Evolutionary conservation across 352 stramenopile species (phyloP).

Genomic region (Globisporangium ultimum): DNA sequence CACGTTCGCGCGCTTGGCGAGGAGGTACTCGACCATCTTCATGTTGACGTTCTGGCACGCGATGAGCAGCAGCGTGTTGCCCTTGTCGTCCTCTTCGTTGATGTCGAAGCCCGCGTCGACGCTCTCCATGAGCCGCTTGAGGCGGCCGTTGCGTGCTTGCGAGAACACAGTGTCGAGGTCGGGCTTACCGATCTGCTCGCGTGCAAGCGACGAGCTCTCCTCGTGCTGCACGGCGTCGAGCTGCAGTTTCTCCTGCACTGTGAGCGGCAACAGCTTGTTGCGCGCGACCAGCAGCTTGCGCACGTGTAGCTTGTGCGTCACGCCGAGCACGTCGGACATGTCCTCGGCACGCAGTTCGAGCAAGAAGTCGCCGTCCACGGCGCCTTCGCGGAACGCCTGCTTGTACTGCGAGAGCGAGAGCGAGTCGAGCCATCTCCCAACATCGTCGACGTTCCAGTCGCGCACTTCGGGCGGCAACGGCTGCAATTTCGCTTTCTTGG

Average conservation of each 20-base stretch:
- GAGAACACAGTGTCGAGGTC: slow-evolving; percentile 84
- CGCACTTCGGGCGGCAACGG: slow-evolving; percentile 70
- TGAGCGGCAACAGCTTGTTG: slow-evolving; percentile 90
- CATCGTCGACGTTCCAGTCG: slow-evolving; percentile 89
- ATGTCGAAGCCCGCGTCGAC: slow-evolving; percentile 88
- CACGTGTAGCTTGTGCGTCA: slow-evolving; percentile 91
- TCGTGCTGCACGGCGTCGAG: slow-evolving; percentile 63
- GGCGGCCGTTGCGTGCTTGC: slow-evolving; percentile 85
- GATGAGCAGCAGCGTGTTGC: slow-evolving; percentile 90
- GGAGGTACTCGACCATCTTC: slow-evolving; percentile 86
- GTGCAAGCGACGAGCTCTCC: slow-evolving; percentile 29
- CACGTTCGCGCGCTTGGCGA: slow-evolving; percentile 81
- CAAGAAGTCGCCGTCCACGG: slow-evolving; percentile 91
- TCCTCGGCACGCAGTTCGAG: slow-evolving; percentile 91
- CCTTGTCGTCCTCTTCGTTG: slow-evolving; percentile 90
- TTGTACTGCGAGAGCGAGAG: slow-evolving; percentile 91
- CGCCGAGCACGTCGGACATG: slow-evolving; percentile 86
- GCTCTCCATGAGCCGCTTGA: slow-evolving; percentile 88
- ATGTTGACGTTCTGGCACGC: slow-evolving; percentile 90
- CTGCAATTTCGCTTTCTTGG: slow-evolving; percentile 43
- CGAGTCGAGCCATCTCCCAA: slow-evolving; percentile 89
- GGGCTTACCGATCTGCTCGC: slow-evolving; percentile 23
- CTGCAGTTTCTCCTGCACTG: slow-evolving; percentile 61
- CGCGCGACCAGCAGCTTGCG: slow-evolving; percentile 85
- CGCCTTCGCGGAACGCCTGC: slow-evolving; percentile 83